Conservation (phyloP, 1,284 basidiomycete genomes). For the Ustilago bromivora region DNA sequence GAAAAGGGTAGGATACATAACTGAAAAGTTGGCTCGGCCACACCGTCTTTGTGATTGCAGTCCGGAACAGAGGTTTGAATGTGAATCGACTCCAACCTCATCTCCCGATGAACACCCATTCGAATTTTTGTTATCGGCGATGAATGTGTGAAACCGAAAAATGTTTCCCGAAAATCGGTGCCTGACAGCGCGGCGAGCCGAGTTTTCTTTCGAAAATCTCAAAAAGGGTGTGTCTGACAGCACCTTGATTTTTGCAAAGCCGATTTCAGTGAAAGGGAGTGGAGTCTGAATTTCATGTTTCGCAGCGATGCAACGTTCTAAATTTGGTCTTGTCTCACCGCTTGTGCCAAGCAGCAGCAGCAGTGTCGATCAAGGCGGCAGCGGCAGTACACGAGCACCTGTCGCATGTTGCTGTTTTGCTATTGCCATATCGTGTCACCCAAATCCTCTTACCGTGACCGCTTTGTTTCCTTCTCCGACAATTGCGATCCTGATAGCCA, state of each 20-base stretch:
- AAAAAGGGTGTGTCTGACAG: background rate
- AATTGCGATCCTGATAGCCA: slow-evolving; percentile 1
- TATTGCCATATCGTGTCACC: background rate
- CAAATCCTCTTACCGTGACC: background rate
- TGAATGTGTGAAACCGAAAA: background rate
- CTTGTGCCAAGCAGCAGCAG: background rate
- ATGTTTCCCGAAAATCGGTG: background rate
- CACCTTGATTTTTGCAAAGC: background rate
- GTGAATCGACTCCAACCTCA: background rate
- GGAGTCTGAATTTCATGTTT: slow-evolving; percentile 12
- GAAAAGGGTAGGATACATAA: too few relatives aligned
- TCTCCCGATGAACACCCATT: background rate
- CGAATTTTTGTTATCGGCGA: background rate
- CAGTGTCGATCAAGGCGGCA: background rate
- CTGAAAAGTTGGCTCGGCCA: too few relatives aligned
- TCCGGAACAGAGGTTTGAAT: background rate
- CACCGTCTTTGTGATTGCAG: too few relatives aligned
- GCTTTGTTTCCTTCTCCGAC: slow-evolving; percentile 8
- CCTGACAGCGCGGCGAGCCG: slow-evolving; percentile 1
- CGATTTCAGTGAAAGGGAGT: background rate
- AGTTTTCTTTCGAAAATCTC: background rate
- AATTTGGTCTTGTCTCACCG: slow-evolving; percentile 15
- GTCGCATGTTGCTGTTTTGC: too few relatives aligned
- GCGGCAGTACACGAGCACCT: background rate
- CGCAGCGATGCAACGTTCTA: slow-evolving; percentile 23